phyloP scores from a whole-genome alignment of 2,329 filamentous ascomycete genomes.

The Talaromyces sp. region DNA sequence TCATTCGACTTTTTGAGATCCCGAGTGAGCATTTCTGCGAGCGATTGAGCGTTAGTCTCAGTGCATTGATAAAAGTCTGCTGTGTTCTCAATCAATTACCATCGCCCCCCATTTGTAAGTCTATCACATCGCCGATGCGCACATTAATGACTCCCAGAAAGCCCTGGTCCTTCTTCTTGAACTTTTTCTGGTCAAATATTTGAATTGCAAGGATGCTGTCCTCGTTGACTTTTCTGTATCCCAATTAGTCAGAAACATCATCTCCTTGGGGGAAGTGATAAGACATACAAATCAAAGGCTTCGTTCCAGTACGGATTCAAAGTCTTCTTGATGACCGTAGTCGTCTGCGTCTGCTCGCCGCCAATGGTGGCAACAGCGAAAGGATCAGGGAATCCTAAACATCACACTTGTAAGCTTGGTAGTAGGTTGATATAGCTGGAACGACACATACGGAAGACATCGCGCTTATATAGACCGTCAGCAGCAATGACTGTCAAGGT shows the following conservation, averaged over 20 bases:
- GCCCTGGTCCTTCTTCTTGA: slow-evolving; percentile 99
- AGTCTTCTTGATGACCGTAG: slow-evolving; percentile 92
- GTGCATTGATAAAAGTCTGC: slow-evolving; percentile 18
- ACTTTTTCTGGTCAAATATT: slow-evolving; percentile 99
- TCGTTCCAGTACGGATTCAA: slow-evolving; percentile 99
- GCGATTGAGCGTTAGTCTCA: slow-evolving; percentile 28
- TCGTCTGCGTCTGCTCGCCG: slow-evolving; percentile 98
- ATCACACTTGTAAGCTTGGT: background rate
- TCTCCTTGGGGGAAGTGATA: background rate
- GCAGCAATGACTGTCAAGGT: slow-evolving; percentile 80
- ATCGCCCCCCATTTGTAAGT: slow-evolving; percentile 83
- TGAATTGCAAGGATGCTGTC: slow-evolving; percentile 96
- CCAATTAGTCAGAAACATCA: background rate
- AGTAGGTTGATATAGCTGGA: background rate
- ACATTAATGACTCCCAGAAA: slow-evolving; percentile 98
- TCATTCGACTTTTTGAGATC: slow-evolving; percentile 98
- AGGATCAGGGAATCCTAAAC: slow-evolving; percentile 86
- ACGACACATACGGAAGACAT: slow-evolving; percentile 85
- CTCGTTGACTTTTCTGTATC: slow-evolving; percentile 75
- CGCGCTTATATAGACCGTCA: slow-evolving; percentile 96
- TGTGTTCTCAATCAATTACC: slow-evolving; percentile 55
- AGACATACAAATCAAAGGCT: slow-evolving; percentile 87
- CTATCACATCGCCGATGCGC: slow-evolving; percentile 88
- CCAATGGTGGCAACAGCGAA: slow-evolving; percentile 96
- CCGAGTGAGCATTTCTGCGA: slow-evolving; percentile 85